Evolutionary conservation across 805 yeast genomes (phyloP).

Genomic region (Clavispora fructus): DNA sequence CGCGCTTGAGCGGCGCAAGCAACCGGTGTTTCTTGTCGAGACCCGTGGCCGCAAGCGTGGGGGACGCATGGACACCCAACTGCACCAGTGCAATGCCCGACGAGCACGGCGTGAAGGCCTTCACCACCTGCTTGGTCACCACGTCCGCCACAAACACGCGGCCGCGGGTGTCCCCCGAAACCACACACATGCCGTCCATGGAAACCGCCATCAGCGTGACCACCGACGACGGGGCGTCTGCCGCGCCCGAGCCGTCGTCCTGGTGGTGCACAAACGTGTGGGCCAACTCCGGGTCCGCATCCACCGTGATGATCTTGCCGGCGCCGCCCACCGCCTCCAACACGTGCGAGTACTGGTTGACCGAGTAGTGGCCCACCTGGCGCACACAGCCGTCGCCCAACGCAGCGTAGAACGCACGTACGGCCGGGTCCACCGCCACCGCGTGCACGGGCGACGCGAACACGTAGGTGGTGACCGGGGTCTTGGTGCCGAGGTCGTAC

Average conservation of each 20-base stretch:
- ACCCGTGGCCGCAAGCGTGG: constrained; percentile 10
- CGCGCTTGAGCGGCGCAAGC: constrained; percentile 65
- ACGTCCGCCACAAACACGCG: constrained; percentile 63
- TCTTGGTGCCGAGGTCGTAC: constrained; percentile 47
- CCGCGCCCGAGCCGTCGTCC: constrained; percentile 7
- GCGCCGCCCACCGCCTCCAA: constrained; percentile 60
- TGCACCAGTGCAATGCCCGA: constrained; percentile 30
- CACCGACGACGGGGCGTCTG: constrained; percentile 1
- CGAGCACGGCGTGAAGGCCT: constrained; percentile 43
- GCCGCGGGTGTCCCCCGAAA: constrained; percentile 75
- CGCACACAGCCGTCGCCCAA: constrained; percentile 57
- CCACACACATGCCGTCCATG: constrained; percentile 66
- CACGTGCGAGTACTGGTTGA: constrained; percentile 31
- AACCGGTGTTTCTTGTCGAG: constrained; percentile 36
- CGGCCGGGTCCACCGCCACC: constrained; percentile 71
- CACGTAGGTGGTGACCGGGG: constrained; percentile 67
- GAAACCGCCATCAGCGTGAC: constrained; percentile 57
- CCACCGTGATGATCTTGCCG: constrained; percentile 47
- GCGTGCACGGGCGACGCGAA: constrained; percentile 52
- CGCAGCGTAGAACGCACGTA: constrained; percentile 70
- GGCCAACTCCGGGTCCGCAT: constrained; percentile 43
- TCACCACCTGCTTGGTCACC: constrained; percentile 61
- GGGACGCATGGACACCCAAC: constrained; percentile 17
- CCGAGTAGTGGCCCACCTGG: constrained; percentile 45
- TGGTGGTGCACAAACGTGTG: constrained; percentile 51